A percentile compares a stretch with the other conserved stretches of the same genome.
Evolutionary conservation across 148 eudicot species (phyloP).

Genomic region (Agrostemma githago): DNA sequence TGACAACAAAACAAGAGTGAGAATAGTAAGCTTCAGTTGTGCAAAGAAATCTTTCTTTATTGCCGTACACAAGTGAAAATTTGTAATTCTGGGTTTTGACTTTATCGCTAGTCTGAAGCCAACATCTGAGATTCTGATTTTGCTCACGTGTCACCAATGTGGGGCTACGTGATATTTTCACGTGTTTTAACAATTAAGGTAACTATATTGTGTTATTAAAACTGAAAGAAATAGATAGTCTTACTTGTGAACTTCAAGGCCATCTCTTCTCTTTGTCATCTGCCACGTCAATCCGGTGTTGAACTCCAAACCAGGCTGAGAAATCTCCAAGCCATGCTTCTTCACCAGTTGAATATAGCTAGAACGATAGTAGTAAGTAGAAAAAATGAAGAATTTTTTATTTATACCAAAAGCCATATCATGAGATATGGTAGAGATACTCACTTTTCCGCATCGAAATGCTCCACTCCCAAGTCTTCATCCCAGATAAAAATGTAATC

Average conservation of each 20-base stretch:
- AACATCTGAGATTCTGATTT: too few relatives aligned
- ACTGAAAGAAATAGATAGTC: neutral
- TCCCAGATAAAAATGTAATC: conserved; percentile 97
- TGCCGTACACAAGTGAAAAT: neutral
- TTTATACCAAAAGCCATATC: neutral
- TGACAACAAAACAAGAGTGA: neutral
- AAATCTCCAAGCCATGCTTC: conserved; percentile 91
- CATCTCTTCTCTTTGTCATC: conserved; percentile 60
- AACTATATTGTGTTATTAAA: too few relatives aligned
- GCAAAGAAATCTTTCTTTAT: neutral
- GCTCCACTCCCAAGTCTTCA: conserved; percentile 84
- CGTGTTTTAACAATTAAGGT: neutral
- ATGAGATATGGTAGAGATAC: conserved; percentile 15
- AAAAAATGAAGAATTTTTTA: neutral
- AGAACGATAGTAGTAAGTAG: conserved; percentile 20
- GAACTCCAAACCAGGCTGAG: conserved; percentile 86
- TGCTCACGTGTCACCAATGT: neutral
- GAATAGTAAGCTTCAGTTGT: neutral
- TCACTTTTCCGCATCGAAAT: conserved; percentile 89
- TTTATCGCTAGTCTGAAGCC: too few relatives aligned
- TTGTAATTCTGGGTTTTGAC: too few relatives aligned
- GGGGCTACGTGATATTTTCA: neutral
- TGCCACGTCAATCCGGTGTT: conserved; percentile 46
- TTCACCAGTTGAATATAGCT: conserved; percentile 75
- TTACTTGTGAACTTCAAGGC: conserved; percentile 86